Conservation (phyloP, 768 basidiomycete species). For the Harrya chromipes region DNA sequence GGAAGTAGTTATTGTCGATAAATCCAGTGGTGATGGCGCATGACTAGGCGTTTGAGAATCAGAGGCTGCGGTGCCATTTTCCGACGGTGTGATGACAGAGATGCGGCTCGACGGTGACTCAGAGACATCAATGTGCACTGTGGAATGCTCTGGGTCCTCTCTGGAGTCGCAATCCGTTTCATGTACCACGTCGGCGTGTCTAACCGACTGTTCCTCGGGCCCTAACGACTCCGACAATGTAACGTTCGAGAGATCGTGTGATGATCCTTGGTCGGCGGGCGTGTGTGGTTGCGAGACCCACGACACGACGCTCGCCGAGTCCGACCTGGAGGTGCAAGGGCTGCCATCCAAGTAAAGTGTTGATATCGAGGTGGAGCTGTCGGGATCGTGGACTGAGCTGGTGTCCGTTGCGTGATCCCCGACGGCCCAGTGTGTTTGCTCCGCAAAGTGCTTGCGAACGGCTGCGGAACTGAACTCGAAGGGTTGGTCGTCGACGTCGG, state of each 20-base stretch:
- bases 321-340: constrained; percentile 14
- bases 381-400: constrained; percentile 31
- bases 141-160: constrained; percentile 33
- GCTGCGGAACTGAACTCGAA: constrained; percentile 57
- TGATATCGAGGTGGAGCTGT: constrained; percentile 56
- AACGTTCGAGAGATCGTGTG: constrained; percentile 22
- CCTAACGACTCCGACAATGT: constrained; percentile 25
- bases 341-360: constrained; percentile 53
- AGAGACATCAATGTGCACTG: constrained; percentile 45
- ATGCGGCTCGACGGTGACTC: constrained; percentile 32
- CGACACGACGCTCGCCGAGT: constrained; percentile 14
- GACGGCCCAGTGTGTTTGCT: constrained; percentile 39
- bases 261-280: constrained; percentile 12
- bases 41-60: not conserved
- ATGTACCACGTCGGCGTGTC: not conserved
- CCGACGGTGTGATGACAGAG: constrained; percentile 7
- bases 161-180: constrained; percentile 1
- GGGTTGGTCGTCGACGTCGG: constrained; percentile 47
- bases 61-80: not conserved
- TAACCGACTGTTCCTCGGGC: not conserved
- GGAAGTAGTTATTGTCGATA: constrained; percentile 27
- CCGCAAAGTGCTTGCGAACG: constrained; percentile 62
- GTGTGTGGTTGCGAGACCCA: constrained; percentile 24
- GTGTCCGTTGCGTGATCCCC: constrained; percentile 28
- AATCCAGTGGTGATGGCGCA: constrained; percentile 15